Percentiles rank a stretch among this genome's conserved stretches.
phyloP scores from a whole-genome alignment of 2,329 filamentous ascomycete genomes.

The Hymenoscyphus salicellus region DNA sequence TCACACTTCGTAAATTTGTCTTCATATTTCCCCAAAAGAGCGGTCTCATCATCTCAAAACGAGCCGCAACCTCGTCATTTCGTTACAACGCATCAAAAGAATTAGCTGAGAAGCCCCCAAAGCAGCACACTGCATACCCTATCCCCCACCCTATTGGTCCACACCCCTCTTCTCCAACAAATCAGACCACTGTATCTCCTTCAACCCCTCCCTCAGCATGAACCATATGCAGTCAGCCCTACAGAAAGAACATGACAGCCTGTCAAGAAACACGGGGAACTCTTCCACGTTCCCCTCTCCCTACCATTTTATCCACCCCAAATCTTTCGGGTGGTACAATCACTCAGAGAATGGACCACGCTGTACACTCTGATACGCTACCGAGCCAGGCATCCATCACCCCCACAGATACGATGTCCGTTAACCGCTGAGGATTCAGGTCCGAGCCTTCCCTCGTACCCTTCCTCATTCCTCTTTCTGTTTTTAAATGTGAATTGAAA shows the following conservation, averaged over 20 bases:
- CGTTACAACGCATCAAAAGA: not conserved
- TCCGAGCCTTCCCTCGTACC: not conserved
- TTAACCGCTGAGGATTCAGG: not conserved
- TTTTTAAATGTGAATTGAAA: not conserved
- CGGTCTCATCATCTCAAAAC: not conserved
- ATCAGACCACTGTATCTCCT: not conserved
- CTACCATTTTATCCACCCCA: not conserved
- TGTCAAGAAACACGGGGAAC: not conserved
- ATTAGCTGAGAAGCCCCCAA: not conserved
- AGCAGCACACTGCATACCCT: not conserved
- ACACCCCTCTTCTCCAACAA: too few relatives aligned
- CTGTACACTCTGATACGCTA: conserved; percentile 2
- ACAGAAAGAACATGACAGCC: not conserved
- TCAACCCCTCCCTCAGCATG: not conserved
- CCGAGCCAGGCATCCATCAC: conserved; percentile 1
- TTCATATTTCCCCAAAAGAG: not conserved
- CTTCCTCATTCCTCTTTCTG: not conserved
- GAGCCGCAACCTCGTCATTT: not conserved
- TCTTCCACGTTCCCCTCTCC: not conserved
- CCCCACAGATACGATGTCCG: not conserved
- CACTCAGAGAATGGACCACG: not conserved
- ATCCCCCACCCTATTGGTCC: not conserved
- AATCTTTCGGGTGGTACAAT: not conserved
- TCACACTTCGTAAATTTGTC: not conserved
- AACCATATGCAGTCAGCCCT: conserved; percentile 3